Evolutionary conservation across 2,329 filamentous ascomycete genomes (phyloP).

Genomic region (Ramichloridium luteum): DNA sequence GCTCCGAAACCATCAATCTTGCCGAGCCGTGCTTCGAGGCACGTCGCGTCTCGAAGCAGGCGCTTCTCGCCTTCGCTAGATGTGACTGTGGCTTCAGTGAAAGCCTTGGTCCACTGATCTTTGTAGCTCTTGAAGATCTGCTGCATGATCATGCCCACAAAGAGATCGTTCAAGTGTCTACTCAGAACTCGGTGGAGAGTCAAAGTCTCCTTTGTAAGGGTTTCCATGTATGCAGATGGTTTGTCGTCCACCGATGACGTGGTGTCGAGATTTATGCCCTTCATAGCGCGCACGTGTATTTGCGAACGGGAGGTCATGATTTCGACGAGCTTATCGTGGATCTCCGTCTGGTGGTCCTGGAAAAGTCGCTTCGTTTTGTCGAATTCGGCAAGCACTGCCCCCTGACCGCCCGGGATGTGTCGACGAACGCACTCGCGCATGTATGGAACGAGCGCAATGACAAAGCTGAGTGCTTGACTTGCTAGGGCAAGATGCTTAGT

Average conservation of each 20-base stretch:
- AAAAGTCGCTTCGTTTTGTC: slow-evolving; percentile 74
- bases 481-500: slow-evolving; percentile 90
- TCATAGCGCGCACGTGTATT: slow-evolving; percentile 62
- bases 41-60: slow-evolving; percentile 68
- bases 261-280: slow-evolving; percentile 62
- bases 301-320: slow-evolving; percentile 74
- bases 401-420: slow-evolving; percentile 44
- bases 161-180: slow-evolving; percentile 66
- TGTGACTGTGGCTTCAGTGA: slow-evolving; percentile 52
- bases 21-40: slow-evolving; percentile 56
- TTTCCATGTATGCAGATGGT: slow-evolving; percentile 68
- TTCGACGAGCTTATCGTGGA: slow-evolving; percentile 85
- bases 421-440: slow-evolving; percentile 82
- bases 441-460: slow-evolving; percentile 77
- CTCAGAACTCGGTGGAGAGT: slow-evolving; percentile 73
- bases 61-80: slow-evolving; percentile 58
- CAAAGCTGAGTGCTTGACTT: slow-evolving; percentile 77
- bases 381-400: slow-evolving; percentile 59
- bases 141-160: slow-evolving; percentile 70
- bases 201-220: slow-evolving; percentile 70
- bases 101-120: slow-evolving; percentile 62
- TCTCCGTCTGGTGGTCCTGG: slow-evolving; percentile 81
- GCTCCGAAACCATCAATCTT: slow-evolving; percentile 67
- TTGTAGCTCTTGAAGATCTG: slow-evolving; percentile 75
- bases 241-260: slow-evolving; percentile 14